Base-by-base conservation (phyloP, 768 basidiomycete species). In the Stropharia rugosoannulata region DNA sequence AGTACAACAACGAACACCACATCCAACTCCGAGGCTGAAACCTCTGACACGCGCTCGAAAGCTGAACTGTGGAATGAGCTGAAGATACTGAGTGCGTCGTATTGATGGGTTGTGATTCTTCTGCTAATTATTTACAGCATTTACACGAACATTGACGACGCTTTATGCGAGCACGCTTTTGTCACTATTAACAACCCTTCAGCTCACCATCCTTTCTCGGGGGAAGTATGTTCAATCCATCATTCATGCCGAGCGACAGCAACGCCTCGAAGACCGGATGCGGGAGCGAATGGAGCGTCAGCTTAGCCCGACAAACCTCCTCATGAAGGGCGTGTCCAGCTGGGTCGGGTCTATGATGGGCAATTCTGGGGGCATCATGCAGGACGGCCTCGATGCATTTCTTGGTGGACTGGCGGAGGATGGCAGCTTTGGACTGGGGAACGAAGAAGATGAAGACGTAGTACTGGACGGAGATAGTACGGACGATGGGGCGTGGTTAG, bases 41-140 rank as follows among this genome's bases (percentile, higher is more conserved):
- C 66, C 12, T 63, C 65, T 13, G 71, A 73, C 22, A 76, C 70
- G 36, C 72, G 81, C 58, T 85, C 81, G n/a, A 94, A 88, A 67
- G 82, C 80, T 1, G 88, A 95, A 63, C 75, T 98, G 6, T 98
- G 96, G 96, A 86, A 86, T 55, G 93, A 97, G 70, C 81, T 97
- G 37, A 98, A 97, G 69, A 82, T 94, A 37, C 83, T 95, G 32
- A 86, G 92, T 88, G 64, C 45, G 81, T 75, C 18, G n/a, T 37
- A 3, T 47, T 10, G 45, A 36, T 36, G 19, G 11, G 42, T 46
- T 13, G 50, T 53, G 52, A 15, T 38, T 16, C 35, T 32, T 18
- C 38, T 43, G 9, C 29, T 37, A 13, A 48, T 18, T 58, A 13
- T 19, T 15, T 58, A 19, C 56, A 97, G 94, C 93, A 5, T 82